A percentile compares a stretch with the other conserved stretches of the same genome.
phyloP scores from a whole-genome alignment of 2,329 filamentous ascomycete species.

The Diaporthe ilicicola region DNA sequence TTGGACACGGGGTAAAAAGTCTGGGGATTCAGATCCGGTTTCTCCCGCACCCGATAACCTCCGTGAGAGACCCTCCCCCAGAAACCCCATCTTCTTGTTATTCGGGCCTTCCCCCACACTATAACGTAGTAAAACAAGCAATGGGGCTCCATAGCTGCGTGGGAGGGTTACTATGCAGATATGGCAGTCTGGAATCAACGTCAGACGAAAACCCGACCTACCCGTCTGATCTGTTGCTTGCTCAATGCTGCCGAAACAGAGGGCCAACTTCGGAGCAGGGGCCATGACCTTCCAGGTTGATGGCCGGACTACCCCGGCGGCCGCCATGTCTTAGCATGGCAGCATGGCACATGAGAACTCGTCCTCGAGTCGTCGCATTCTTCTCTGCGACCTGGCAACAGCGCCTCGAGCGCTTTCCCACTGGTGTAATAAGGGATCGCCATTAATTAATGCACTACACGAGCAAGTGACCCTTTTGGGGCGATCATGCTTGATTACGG shows the following conservation, averaged over 20 bases:
- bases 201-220: neutral
- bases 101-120: no score
- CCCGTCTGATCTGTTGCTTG: neutral
- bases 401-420: neutral
- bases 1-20: constrained; percentile 12
- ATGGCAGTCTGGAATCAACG: neutral
- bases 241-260: constrained; percentile 1
- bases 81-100: neutral
- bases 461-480: constrained; percentile 2
- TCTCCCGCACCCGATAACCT: neutral
- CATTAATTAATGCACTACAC: no score
- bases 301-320: no score
- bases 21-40: constrained; percentile 8
- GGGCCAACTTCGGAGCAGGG: neutral
- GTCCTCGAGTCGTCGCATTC: no score
- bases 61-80: neutral
- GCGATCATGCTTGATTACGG: neutral
- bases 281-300: no score
- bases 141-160: neutral
- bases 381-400: neutral
- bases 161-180: neutral
- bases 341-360: neutral
- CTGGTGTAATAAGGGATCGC: neutral
- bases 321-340: no score
- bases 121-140: neutral